These are phyloP conservation scores for Sugiyamaella xylanicola DNA, from an alignment of 1,139 yeast species.

Conservation along the genomic window DNA sequence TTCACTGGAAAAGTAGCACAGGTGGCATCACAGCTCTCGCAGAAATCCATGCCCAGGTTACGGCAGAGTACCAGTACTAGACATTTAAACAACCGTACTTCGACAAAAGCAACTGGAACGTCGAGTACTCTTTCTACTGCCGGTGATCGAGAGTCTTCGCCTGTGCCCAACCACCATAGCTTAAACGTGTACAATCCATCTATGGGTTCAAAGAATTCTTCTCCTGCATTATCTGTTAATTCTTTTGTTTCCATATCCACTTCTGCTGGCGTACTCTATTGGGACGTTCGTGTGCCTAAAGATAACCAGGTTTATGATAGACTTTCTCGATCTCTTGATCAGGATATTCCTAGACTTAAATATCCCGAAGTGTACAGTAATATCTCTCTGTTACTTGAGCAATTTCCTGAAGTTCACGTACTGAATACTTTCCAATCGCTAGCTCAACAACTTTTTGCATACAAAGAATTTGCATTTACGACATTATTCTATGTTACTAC, in stretches of 20 bases:
- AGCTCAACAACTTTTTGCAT: conserved; percentile 21
- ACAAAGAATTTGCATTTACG: conserved; percentile 18
- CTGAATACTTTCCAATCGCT: conserved; percentile 16
- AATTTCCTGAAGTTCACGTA: conserved; percentile 17
- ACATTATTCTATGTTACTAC: conserved; percentile 19
- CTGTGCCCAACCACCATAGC: neutral
- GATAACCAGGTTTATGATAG: conserved; percentile 20
- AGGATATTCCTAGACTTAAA: neutral
- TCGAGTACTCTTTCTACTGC: neutral
- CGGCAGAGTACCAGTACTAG: conserved; percentile 11
- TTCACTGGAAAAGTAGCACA: conserved; percentile 17
- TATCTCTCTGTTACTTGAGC: conserved; percentile 16
- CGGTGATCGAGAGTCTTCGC: neutral
- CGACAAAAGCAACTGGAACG: neutral
- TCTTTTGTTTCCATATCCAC: conserved; percentile 1
- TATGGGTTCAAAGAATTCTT: conserved; percentile 5
- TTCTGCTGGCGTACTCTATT: conserved; percentile 13
- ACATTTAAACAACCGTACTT: neutral
- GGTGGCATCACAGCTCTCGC: conserved; percentile 16
- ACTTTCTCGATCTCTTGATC: conserved; percentile 1
- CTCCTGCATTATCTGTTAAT: conserved; percentile 5
- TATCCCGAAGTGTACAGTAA: conserved; percentile 10
- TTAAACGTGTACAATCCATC: neutral
- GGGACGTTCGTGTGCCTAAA: conserved; percentile 12
- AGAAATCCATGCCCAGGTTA: conserved; percentile 15